phyloP scores from a whole-genome alignment of 495 filamentous ascomycete species.

The Xylaria curta region DNA sequence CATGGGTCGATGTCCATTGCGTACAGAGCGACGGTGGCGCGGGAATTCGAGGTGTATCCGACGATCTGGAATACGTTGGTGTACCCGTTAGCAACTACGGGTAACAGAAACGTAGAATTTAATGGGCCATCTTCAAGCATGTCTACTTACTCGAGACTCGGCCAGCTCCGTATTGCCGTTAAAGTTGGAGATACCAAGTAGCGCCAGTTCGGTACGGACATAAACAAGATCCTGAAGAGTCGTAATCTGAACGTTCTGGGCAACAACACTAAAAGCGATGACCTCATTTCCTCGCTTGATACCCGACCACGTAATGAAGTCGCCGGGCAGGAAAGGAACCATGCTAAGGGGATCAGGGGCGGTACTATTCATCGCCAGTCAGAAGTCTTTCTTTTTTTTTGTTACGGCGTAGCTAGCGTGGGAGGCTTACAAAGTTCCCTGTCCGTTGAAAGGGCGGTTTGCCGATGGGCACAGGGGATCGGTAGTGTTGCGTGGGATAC shows the following conservation, averaged over 20 bases:
- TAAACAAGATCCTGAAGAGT: constrained; percentile 40
- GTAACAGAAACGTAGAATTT: neutral
- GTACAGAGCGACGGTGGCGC: constrained; percentile 37
- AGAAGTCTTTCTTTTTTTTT: neutral
- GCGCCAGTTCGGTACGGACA: constrained; percentile 42
- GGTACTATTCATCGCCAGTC: constrained; percentile 23
- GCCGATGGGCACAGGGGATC: constrained; percentile 44
- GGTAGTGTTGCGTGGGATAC: constrained; percentile 42
- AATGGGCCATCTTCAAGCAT: neutral
- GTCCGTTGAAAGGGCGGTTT: constrained; percentile 38
- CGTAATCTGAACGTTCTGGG: constrained; percentile 45
- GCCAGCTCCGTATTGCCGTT: constrained; percentile 42
- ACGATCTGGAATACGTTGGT: constrained; percentile 29
- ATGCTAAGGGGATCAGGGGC: constrained; percentile 45
- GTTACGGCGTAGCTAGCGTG: neutral
- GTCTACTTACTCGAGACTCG: constrained; percentile 35
- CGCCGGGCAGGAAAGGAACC: constrained; percentile 46
- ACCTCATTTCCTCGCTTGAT: constrained; percentile 37
- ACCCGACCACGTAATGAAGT: constrained; percentile 47
- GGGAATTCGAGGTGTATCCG: constrained; percentile 31
- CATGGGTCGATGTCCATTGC: constrained; percentile 51
- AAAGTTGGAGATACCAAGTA: constrained; percentile 43
- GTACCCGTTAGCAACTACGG: neutral
- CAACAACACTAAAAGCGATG: constrained; percentile 41
- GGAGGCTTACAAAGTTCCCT: constrained; percentile 34